These are phyloP conservation scores for Termitomyces sp. DNA, from an alignment of 768 basidiomycete species.

Conservation along the genomic window DNA sequence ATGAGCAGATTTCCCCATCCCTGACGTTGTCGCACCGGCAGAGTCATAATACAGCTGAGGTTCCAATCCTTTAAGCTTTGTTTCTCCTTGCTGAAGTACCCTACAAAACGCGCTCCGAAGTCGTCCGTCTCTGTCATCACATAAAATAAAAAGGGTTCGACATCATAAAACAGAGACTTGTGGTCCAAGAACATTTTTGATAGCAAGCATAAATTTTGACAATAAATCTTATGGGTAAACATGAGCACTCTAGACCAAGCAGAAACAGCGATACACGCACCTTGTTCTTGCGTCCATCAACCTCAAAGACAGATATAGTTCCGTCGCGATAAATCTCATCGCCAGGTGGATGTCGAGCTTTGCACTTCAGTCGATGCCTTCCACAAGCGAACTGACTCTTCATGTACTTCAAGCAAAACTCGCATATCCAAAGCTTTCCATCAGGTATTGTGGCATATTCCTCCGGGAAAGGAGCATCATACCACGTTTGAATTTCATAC, in stretches of 20 bases:
- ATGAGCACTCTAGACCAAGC: conserved; percentile 4
- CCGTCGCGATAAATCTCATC: conserved; percentile 98
- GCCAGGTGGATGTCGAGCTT: conserved; percentile 90
- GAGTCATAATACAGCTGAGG: conserved; percentile 98
- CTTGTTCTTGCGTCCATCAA: conserved; percentile 98
- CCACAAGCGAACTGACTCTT: conserved; percentile 85
- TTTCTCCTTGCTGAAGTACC: conserved; percentile 99
- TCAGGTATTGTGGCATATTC: conserved; percentile 93
- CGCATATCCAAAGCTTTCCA: conserved; percentile 93
- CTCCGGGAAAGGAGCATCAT: conserved; percentile 97
- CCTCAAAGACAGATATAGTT: conserved; percentile 88
- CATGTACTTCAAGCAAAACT: conserved; percentile 98
- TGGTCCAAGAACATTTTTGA: conserved; percentile 99
- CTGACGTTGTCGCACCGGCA: conserved; percentile 90
- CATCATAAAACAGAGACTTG: conserved; percentile 98
- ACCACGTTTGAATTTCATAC: conserved; percentile 97
- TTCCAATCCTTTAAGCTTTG: conserved; percentile 94
- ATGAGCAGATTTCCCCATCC: conserved; percentile 98
- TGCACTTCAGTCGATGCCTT: conserved; percentile 95
- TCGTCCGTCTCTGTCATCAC: conserved; percentile 94
- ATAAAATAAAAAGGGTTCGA: conserved; percentile 98
- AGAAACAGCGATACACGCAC: conserved; percentile 29
- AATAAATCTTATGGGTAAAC: conserved; percentile 72
- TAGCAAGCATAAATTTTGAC: conserved; percentile 94
- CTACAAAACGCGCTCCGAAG: conserved; percentile 88